Evolutionary conservation across 2,329 filamentous ascomycete genomes (phyloP), one percentile per base, ranked within the genome.

Genomic region (Xylariaceae sp.): DNA sequence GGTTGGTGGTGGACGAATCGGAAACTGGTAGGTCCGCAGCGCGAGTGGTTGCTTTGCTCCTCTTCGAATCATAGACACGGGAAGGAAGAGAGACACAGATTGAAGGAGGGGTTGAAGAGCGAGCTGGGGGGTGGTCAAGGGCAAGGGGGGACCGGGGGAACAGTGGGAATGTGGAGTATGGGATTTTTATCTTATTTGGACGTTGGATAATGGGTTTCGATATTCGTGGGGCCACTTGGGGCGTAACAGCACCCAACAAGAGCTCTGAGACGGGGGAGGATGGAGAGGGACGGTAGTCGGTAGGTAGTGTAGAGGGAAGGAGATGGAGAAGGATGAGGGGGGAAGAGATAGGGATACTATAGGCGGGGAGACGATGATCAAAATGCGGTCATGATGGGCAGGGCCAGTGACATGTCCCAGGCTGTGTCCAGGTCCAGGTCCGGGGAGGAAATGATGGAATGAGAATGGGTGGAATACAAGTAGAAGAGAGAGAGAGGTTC

Each of bases 281-380:
- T 4, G 48, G 18, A 18, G 30, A 18, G 17, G 17, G 13, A 18
- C 17, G 18, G 18, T 9, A 30, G 48, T 10, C 17, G 18, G 48
- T 30, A 18, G 30, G 48, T 30, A 18, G 30, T 8, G 11, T 9
- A 42, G 11, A 42, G 37, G 11, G 37, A 42, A 13, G 11, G 37
- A 42, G 37, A 42, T 9, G 11, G 37, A 42, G 37, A 42, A 11
- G 37, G 37, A 42, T 42, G 37, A 13, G 37, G 11, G 37, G 37
- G 37, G 37, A n/a, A 11, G 67, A 61, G 66, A 64, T 51, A 61
- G 64, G 64, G 64, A 67, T 68, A 64, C 66, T 62, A 66, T 70
- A 67, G 66, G 67, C 67, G 69, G 69, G 67, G 13, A 71, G 65
- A 69, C 68, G 68, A 67, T 69, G 66, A 71, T 71, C 68, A 68